Percentiles rank a stretch among this genome's conserved stretches.
Conservation (phyloP, 2,329 filamentous ascomycete species). For the Stagonosporopsis cucurbitacearum region DNA sequence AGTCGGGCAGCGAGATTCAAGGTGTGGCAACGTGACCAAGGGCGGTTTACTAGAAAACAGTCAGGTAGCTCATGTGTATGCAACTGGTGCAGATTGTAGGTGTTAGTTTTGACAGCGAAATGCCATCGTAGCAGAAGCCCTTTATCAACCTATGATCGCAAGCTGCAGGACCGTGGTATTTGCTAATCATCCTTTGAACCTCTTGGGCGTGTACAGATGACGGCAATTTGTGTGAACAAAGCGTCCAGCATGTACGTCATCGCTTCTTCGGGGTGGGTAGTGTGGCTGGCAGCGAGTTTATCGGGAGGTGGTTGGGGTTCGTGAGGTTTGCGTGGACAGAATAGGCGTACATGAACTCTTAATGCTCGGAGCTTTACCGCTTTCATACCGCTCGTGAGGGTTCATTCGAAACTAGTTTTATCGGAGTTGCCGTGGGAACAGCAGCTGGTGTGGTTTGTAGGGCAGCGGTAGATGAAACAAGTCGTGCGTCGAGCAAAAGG, state of each 20-base stretch:
- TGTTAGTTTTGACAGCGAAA: background rate
- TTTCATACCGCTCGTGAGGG: background rate
- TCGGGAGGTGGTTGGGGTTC: background rate
- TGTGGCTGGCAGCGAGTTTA: background rate
- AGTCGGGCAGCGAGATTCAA: background rate
- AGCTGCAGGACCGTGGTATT: background rate
- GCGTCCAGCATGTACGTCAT: background rate
- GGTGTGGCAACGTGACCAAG: background rate
- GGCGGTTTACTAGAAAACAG: background rate
- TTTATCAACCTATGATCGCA: background rate
- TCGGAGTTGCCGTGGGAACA: background rate
- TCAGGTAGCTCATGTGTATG: background rate
- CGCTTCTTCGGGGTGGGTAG: background rate
- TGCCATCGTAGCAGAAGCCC: background rate
- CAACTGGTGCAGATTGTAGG: background rate
- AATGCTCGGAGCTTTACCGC: background rate
- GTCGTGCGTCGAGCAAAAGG: conserved; percentile 9
- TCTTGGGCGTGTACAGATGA: background rate
- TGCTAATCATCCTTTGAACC: background rate
- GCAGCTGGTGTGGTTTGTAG: background rate
- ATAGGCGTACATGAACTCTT: background rate
- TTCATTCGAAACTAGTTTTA: background rate
- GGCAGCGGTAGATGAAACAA: conserved; percentile 7
- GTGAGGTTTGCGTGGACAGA: background rate
- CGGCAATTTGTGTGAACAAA: background rate